phyloP scores from a whole-genome alignment of 768 basidiomycete species.

The Pleurotus salmoneostramineus region DNA sequence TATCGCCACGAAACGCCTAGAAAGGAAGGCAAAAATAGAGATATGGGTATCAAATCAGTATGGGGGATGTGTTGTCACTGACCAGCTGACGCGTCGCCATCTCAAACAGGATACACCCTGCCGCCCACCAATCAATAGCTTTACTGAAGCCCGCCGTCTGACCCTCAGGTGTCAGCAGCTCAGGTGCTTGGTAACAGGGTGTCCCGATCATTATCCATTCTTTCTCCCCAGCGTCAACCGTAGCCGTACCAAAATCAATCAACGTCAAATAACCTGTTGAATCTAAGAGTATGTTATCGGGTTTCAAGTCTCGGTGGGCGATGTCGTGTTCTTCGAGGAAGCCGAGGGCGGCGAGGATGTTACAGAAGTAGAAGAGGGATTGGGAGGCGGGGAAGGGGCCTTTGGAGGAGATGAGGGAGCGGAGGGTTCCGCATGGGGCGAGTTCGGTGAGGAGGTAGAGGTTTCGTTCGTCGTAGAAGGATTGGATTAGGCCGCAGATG shows the following conservation, averaged over 20 bases:
- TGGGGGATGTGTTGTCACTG: constrained; percentile 7
- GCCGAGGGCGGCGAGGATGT: constrained; percentile 45
- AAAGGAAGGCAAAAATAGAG: not conserved
- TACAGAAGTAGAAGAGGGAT: constrained; percentile 50
- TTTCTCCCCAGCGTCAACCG: constrained; percentile 15
- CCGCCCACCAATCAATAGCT: constrained; percentile 53
- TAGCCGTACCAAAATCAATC: constrained; percentile 46
- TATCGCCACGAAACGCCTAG: constrained; percentile 15
- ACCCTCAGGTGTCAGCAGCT: constrained; percentile 22
- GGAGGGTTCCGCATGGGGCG: constrained; percentile 40
- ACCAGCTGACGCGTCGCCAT: constrained; percentile 39
- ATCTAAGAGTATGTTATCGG: constrained; percentile 53
- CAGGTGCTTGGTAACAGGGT: constrained; percentile 46
- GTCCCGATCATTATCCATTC: constrained; percentile 40
- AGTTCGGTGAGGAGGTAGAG: constrained; percentile 51
- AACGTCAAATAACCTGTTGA: constrained; percentile 51
- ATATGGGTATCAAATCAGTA: not conserved
- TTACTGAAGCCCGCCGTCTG: constrained; percentile 16
- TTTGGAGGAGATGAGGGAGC: constrained; percentile 26
- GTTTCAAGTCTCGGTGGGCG: constrained; percentile 55
- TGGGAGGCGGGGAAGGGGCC: constrained; percentile 25
- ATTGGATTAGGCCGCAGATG: constrained; percentile 39
- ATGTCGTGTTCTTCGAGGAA: constrained; percentile 42
- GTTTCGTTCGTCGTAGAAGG: constrained; percentile 41
- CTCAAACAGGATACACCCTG: constrained; percentile 48